Evolutionary conservation across 2,329 filamentous ascomycete genomes (phyloP).

Genomic region (Colletotrichum orchidophilum): DNA sequence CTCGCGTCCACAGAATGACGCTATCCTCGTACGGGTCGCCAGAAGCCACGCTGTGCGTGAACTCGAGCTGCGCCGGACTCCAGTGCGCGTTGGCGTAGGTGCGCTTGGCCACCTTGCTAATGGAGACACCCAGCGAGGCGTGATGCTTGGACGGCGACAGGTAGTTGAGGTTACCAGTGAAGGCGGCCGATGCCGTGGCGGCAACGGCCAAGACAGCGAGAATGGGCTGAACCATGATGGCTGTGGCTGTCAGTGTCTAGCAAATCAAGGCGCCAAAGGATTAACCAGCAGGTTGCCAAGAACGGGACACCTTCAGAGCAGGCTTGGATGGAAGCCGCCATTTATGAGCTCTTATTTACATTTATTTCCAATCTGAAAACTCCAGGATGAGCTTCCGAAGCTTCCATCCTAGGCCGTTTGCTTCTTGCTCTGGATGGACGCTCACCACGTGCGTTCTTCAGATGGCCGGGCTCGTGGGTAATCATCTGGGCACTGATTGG

Average conservation of each 20-base stretch:
- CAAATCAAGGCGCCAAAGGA: no score
- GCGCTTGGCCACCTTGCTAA: constrained; percentile 68
- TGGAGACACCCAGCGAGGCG: constrained; percentile 69
- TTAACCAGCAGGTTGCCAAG: neutral
- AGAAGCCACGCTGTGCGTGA: constrained; percentile 69
- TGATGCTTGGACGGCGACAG: constrained; percentile 73
- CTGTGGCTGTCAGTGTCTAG: neutral
- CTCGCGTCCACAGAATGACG: constrained; percentile 65
- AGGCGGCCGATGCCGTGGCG: constrained; percentile 6
- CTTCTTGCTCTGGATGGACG: neutral
- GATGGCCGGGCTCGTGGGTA: constrained; percentile 22
- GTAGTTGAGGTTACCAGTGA: constrained; percentile 69
- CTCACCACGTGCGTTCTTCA: neutral
- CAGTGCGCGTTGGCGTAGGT: constrained; percentile 53
- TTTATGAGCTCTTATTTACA: neutral
- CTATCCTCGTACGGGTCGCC: constrained; percentile 63
- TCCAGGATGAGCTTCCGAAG: neutral
- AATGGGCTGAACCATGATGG: constrained; percentile 12
- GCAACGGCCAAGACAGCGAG: constrained; percentile 2
- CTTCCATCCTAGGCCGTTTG: neutral
- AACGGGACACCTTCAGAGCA: neutral
- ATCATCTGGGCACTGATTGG: constrained; percentile 14
- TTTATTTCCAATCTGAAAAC: no score
- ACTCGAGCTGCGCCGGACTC: constrained; percentile 60
- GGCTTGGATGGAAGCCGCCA: neutral